A percentile compares a stretch with the other conserved stretches of the same genome.
Evolutionary conservation across 2,329 filamentous ascomycete species (phyloP).

Genomic region (Neopestalotiopsis sp.): DNA sequence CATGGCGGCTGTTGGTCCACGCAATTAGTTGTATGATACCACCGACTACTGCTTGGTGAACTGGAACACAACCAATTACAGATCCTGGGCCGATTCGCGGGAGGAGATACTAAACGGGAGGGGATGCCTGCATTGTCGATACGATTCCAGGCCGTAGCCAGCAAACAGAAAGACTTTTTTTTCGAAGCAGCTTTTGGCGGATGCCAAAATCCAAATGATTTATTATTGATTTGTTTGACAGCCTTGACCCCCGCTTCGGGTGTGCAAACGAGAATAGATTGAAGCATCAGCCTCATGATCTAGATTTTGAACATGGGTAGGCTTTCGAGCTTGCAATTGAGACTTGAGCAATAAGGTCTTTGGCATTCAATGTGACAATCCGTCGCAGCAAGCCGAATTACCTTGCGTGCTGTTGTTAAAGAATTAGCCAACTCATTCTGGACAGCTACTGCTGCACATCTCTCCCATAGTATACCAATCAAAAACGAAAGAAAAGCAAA

Average conservation of each 20-base stretch:
- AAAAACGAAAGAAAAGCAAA: too few species aligned
- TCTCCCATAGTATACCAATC: background rate
- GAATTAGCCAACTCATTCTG: background rate
- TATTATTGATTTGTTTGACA: background rate
- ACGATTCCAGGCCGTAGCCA: background rate
- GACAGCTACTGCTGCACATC: background rate
- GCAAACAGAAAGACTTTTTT: background rate
- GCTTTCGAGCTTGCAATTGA: background rate
- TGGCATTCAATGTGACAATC: background rate
- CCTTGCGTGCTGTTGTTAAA: background rate
- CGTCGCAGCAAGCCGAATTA: background rate
- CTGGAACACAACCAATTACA: background rate
- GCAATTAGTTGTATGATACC: background rate
- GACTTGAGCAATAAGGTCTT: background rate
- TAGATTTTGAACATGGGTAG: background rate
- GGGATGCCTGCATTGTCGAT: conserved; percentile 2
- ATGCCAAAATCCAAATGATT: background rate
- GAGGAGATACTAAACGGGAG: background rate
- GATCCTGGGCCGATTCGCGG: background rate
- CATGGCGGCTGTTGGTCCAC: background rate
- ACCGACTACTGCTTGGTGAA: background rate
- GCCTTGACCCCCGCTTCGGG: background rate
- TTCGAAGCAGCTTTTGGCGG: background rate
- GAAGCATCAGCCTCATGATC: background rate
- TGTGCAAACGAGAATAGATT: conserved; percentile 9